phyloP scores from a whole-genome alignment of 495 filamentous ascomycete species.

The Cercophora sp. region DNA sequence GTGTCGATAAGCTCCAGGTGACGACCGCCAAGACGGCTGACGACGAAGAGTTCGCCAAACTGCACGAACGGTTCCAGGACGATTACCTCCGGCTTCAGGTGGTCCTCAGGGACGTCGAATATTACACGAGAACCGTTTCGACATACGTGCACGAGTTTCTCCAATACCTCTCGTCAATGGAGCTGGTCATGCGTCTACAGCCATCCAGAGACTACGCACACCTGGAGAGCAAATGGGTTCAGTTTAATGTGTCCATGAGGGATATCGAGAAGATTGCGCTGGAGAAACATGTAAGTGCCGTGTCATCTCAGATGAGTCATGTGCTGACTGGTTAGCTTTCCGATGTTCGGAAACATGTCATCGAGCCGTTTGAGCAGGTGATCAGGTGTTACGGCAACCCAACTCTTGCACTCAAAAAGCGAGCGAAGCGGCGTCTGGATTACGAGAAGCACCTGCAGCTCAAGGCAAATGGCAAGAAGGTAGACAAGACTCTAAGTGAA shows the following conservation, averaged over 20 bases:
- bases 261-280: slow-evolving; percentile 75
- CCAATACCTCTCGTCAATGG: slow-evolving; percentile 65
- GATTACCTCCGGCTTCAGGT: slow-evolving; percentile 87
- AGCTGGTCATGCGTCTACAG: slow-evolving; percentile 55
- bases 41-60: slow-evolving; percentile 70
- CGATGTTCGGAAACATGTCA: slow-evolving; percentile 72
- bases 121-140: slow-evolving; percentile 69
- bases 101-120: slow-evolving; percentile 83
- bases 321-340: slow-evolving; percentile 51
- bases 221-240: slow-evolving; percentile 86
- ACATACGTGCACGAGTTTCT: slow-evolving; percentile 69
- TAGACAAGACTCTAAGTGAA: slow-evolving; percentile 75
- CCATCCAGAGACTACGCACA: slow-evolving; percentile 64
- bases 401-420: slow-evolving; percentile 82
- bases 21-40: slow-evolving; percentile 67
- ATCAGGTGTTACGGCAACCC: slow-evolving; percentile 78
- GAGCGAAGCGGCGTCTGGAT: slow-evolving; percentile 82
- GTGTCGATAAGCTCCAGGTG: slow-evolving; percentile 65
- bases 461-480: slow-evolving; percentile 69
- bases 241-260: slow-evolving; percentile 72
- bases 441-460: slow-evolving; percentile 62
- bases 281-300: slow-evolving; percentile 74
- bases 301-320: not conserved
- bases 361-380: slow-evolving; percentile 79
- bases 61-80: slow-evolving; percentile 76